phyloP scores from a whole-genome alignment of 371 early-diverging fungal species.

The Apophysomyces ossiformis region DNA sequence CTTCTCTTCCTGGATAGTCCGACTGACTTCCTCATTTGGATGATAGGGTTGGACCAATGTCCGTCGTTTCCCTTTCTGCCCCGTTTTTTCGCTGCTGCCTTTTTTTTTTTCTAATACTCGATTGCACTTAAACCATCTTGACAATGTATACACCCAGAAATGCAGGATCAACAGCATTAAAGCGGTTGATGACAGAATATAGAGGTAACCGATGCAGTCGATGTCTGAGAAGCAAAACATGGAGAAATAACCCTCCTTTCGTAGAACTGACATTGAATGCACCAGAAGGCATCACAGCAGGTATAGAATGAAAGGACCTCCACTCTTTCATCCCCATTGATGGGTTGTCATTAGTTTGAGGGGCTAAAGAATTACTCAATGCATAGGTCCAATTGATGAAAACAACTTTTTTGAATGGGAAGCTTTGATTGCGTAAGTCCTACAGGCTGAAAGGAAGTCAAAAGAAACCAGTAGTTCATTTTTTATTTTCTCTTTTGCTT shows the following conservation, averaged over 20 bases:
- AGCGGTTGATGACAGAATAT: constrained; percentile 97
- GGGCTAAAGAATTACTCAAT: neutral
- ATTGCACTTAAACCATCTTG: neutral
- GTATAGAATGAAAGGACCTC: constrained; percentile 33
- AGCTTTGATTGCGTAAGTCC: constrained; percentile 86
- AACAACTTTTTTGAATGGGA: constrained; percentile 97
- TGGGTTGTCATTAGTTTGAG: neutral
- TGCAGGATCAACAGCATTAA: constrained; percentile 81
- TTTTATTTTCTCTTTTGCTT: constrained; percentile 14
- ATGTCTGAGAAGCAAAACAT: neutral
- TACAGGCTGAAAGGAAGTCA: no score
- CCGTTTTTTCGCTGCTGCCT: neutral
- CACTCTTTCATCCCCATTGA: neutral
- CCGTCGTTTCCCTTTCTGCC: neutral
- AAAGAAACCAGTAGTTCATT: neutral
- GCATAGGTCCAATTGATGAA: constrained; percentile 83
- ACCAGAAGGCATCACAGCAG: constrained; percentile 97
- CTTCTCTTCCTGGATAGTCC: no score
- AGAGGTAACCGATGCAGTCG: constrained; percentile 58
- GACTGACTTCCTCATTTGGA: no score
- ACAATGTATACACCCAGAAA: constrained; percentile 46
- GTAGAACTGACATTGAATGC: constrained; percentile 92
- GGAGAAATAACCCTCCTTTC: neutral
- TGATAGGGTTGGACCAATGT: no score
- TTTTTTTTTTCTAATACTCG: neutral